A percentile compares a stretch with the other conserved stretches of the same genome.
phyloP scores from a whole-genome alignment of 2,329 filamentous ascomycete genomes.

The Colletotrichum sp. region DNA sequence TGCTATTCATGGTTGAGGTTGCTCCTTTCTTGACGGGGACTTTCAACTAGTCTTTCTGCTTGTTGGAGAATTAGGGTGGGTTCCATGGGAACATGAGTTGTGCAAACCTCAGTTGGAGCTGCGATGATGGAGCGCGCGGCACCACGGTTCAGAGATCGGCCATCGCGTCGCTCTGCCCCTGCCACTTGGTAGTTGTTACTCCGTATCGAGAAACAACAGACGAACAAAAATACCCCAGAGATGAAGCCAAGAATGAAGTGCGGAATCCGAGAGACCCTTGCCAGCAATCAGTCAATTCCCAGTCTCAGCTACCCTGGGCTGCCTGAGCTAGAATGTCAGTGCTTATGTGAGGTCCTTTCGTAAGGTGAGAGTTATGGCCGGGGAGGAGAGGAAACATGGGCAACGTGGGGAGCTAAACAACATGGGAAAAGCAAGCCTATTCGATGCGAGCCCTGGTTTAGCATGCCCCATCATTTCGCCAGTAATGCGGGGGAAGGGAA shows the following conservation, averaged over 20 bases:
- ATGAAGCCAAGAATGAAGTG: background rate
- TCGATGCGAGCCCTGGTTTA: background rate
- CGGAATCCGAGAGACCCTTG: background rate
- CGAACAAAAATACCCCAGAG: background rate
- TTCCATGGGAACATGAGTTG: background rate
- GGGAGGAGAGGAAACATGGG: background rate
- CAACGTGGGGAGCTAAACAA: background rate
- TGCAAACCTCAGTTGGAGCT: background rate
- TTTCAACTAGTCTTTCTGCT: background rate
- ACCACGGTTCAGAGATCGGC: background rate
- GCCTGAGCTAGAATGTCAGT: background rate
- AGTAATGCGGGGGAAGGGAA: conserved; percentile 14
- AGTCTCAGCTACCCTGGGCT: background rate
- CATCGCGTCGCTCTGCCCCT: background rate
- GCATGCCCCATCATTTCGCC: background rate
- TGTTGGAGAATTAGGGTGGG: background rate
- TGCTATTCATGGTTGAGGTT: background rate
- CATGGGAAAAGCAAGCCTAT: background rate
- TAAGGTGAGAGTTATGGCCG: background rate
- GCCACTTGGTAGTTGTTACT: background rate
- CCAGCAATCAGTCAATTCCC: background rate
- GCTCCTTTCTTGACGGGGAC: background rate
- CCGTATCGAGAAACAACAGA: background rate
- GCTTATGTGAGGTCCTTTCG: background rate
- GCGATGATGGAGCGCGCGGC: background rate